Evolutionary conservation across 208 protist species (phyloP).

Genomic region (Trypanosoma cruzi): DNA sequence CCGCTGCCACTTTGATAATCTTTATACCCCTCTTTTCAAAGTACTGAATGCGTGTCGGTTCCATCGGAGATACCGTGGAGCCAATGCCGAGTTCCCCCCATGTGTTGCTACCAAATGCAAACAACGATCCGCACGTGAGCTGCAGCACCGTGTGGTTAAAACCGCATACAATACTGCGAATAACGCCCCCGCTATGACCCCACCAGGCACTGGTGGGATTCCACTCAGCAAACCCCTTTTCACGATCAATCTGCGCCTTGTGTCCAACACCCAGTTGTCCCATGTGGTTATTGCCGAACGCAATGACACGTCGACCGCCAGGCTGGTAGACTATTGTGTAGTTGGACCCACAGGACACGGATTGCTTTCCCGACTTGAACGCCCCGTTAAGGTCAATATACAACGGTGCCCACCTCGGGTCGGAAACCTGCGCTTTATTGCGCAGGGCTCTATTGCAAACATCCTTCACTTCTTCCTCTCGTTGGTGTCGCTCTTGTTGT

Average conservation of each 20-base stretch:
- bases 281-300: constrained; percentile 76
- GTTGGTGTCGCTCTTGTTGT: background rate
- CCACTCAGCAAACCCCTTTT: constrained; percentile 60
- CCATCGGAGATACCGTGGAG: constrained; percentile 57
- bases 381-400: constrained; percentile 56
- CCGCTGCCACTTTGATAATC: constrained; percentile 49
- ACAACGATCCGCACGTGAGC: constrained; percentile 48
- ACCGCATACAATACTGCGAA: constrained; percentile 46
- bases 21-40: constrained; percentile 42
- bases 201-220: constrained; percentile 52
- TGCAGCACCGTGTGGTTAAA: constrained; percentile 60
- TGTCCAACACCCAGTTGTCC: constrained; percentile 75
- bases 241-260: constrained; percentile 37
- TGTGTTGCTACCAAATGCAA: constrained; percentile 73
- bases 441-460: background rate
- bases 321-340: constrained; percentile 64
- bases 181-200: constrained; percentile 26
- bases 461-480: background rate
- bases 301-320: constrained; percentile 46
- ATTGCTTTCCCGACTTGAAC: constrained; percentile 19
- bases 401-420: constrained; percentile 33
- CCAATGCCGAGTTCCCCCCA: constrained; percentile 78
- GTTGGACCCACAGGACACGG: constrained; percentile 58
- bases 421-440: background rate
- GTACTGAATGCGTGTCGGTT: constrained; percentile 47